Conservation (phyloP, 2,329 filamentous ascomycete species). For the Chrysoporthe cubensis region DNA sequence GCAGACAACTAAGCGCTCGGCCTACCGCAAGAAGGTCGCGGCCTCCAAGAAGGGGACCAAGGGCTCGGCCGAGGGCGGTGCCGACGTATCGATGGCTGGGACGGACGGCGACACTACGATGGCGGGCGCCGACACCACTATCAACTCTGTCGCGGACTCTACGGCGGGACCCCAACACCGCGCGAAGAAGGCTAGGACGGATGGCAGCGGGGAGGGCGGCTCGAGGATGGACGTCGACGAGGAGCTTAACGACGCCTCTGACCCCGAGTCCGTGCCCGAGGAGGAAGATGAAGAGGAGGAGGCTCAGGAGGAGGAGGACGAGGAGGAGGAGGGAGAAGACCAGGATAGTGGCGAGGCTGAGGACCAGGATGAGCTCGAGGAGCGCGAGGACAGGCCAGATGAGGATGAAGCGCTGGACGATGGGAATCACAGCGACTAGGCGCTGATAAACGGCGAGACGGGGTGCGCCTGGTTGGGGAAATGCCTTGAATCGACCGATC, state of each 20-base stretch:
- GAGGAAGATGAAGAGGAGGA: constrained; percentile 42
- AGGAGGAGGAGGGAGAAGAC: constrained; percentile 52
- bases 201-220: constrained; percentile 38
- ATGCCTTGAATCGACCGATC: background rate
- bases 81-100: constrained; percentile 38
- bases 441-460: background rate
- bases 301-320: constrained; percentile 49
- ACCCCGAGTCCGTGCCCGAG: constrained; percentile 38
- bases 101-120: constrained; percentile 35
- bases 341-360: constrained; percentile 52
- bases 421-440: constrained; percentile 62
- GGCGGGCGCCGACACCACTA: constrained; percentile 30
- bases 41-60: constrained; percentile 58
- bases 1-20: constrained; percentile 75
- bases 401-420: constrained; percentile 66
- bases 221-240: constrained; percentile 55
- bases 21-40: constrained; percentile 71
- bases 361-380: constrained; percentile 55
- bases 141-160: constrained; percentile 26
- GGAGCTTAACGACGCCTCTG: constrained; percentile 42
- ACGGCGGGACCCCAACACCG: constrained; percentile 33
- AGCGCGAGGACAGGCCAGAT: constrained; percentile 49
- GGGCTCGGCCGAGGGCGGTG: constrained; percentile 33
- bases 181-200: constrained; percentile 45
- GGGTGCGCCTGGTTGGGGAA: background rate